Evolutionary conservation across 192 early-diverging fungal genomes (phyloP).

Genomic region (Podila horticola): DNA sequence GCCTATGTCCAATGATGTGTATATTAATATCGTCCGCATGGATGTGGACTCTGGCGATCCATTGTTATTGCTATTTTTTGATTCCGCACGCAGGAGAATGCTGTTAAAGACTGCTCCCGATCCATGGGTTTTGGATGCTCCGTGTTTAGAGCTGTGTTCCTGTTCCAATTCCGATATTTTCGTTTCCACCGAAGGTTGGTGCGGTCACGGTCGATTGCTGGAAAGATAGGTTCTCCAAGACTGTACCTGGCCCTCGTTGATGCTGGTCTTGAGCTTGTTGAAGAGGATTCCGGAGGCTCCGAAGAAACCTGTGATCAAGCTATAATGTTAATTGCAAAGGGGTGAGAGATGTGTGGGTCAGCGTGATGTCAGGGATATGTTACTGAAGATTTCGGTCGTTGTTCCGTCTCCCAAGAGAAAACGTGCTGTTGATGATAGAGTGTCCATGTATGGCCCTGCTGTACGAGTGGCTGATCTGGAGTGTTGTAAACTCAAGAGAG

Average conservation of each 20-base stretch:
- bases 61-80: no score
- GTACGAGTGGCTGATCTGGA: no score
- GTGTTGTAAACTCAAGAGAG: no score
- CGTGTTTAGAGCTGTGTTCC: no score
- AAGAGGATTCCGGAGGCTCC: constrained; percentile 69
- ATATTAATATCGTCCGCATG: no score
- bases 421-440: no score
- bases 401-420: not conserved
- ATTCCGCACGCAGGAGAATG: no score
- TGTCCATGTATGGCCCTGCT: no score
- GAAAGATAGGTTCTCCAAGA: not conserved
- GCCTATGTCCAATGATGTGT: no score
- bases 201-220: not conserved
- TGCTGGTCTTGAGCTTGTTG: constrained; percentile 62
- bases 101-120: not conserved
- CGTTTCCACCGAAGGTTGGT: not conserved
- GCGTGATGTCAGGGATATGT: not conserved
- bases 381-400: not conserved
- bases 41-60: no score
- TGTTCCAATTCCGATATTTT: no score
- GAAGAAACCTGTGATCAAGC: constrained; percentile 74
- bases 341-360: not conserved
- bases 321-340: not conserved
- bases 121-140: not conserved
- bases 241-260: constrained; percentile 73